Evolutionary conservation across 2,329 filamentous ascomycete genomes (phyloP), one percentile per base, ranked within the genome.

Genomic region (Ophiosphaerella korrae): DNA sequence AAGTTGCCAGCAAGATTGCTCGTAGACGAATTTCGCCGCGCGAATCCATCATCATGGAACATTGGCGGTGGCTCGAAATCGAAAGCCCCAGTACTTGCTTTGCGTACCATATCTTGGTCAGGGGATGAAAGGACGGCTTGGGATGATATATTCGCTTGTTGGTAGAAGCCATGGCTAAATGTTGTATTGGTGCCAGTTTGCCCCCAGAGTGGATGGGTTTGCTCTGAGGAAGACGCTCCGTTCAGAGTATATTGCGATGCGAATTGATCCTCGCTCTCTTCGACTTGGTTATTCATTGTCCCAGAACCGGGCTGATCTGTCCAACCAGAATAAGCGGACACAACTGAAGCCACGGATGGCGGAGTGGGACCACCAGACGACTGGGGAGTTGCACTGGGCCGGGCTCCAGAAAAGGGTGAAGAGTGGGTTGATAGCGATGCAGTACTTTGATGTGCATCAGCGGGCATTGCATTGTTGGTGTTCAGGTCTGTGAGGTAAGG

Each of bases 1-100:
- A 75, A 73, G 26, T 72, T 74, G 42, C 65, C 64, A n/a, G 72
- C 70, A 14, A 76, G 58, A 26, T 70, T 74, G 46, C 66, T 72
- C 6, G 72, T 72, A 4, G 73, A 74, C 2, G 74, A 76, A 38
- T 74, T 73, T 14, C 72, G 66, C 29, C 72, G 66, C 11, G 65
- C 50, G 41, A 62, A 71, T 2, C 46, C 54, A n/a, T 74, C 71
- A 12, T 72, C 68, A 16, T 63, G 57, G 45, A 72, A 74, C 13
- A 57, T 42, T 9, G 62, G 54, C 16, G 63, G 64, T 8, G 58
- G 52, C 9, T 73, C 71, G 32, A 71, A 66, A 37, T 74, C 72
- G 4, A 64, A 61, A 24, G 64, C 57, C 21, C 60, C 63, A 23
- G 64, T 55, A 58, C 68, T 73, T 24, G 65, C 56, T 46, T 67